Evolutionary conservation across 345 rosid genomes (phyloP), one percentile per base, ranked within the genome.

Genomic region (Lagerstroemia speciosa): DNA sequence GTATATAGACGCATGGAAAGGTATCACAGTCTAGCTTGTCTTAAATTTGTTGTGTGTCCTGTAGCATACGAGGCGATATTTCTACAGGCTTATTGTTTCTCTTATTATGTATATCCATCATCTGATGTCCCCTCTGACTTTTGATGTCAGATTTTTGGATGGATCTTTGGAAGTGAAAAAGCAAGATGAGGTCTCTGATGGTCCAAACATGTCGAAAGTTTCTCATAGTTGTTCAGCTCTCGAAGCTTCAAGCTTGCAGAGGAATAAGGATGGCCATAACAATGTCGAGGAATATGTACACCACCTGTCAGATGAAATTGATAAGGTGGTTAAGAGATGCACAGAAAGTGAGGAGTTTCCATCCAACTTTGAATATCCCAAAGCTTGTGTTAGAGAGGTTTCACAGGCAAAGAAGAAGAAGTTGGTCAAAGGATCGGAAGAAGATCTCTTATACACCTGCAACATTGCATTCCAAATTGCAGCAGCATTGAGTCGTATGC

Each of bases 391-490:
- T 66, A 89, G 85, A 81, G 80, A 72, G 78, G 92, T 94, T 71
- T 72, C 82, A 2, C 86, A 67, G 22, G 79, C 79, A 53, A 88
- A 75, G 83, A 79, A 80, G 73, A 94, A 89, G 79, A 74, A 85
- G 67, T 76, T 82, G 67, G 84, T 81, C 68, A 82, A 89, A 82
- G 97, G 89, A 55, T 64, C 71, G 27, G 92, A 86, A 81, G 79
- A 86, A 81, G 78, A 86, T 64, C 88, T 91, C 48, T 52, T 79
- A 64, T 94, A 80, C 70, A 75, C 98, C 69, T 79, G 93, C 86
- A 94, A 78, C 80, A 77, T 89, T 79, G 87, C 99, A 55, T 94
- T 94, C 78, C 91, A 88, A 72, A 73, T 91, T 73, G 87, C 87
- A 67, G 89, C 93, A 65, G 75, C 89, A 62, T 58, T 83, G 45